Percentiles rank a stretch among this genome's conserved stretches.
Conservation (phyloP, 2,329 filamentous ascomycete genomes). For the Alternaria burnsii region DNA sequence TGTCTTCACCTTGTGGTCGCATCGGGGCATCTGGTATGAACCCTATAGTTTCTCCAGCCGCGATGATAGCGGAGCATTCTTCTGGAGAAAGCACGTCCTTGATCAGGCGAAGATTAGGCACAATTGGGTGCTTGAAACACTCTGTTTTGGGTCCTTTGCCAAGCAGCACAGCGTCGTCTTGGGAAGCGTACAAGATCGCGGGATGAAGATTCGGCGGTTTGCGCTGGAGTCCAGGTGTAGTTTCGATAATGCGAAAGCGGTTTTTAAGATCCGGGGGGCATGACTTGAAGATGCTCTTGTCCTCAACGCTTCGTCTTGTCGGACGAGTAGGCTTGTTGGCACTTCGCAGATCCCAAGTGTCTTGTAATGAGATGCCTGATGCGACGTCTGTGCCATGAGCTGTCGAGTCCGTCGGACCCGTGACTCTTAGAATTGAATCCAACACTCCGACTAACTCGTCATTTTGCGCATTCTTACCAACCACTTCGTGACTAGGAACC, state of each 20-base stretch:
- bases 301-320: conserved; percentile 66
- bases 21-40: conserved; percentile 74
- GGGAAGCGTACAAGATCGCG: conserved; percentile 70
- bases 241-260: conserved; percentile 68
- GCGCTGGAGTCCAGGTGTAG: conserved; percentile 65
- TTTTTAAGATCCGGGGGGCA: conserved; percentile 36
- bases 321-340: conserved; percentile 51
- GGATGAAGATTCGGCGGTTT: conserved; percentile 74
- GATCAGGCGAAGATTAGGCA: conserved; percentile 69
- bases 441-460: conserved; percentile 64
- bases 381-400: conserved; percentile 31
- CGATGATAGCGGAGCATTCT: conserved; percentile 73
- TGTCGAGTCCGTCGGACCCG: conserved; percentile 65
- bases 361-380: conserved; percentile 64
- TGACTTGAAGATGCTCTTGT: conserved; percentile 57
- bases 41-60: conserved; percentile 69
- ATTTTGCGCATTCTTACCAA: conserved; percentile 58
- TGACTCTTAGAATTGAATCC: conserved; percentile 70
- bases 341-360: conserved; percentile 67
- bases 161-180: conserved; percentile 65
- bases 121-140: conserved; percentile 67
- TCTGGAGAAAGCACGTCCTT: conserved; percentile 66
- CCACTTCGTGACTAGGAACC: conserved; percentile 48
- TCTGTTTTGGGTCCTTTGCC: conserved; percentile 57
- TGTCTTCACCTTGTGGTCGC: conserved; percentile 68